Evolutionary conservation across 306 rosid genomes (phyloP), one percentile per base, ranked within the genome.

Genomic region (Fagus sylvatica): DNA sequence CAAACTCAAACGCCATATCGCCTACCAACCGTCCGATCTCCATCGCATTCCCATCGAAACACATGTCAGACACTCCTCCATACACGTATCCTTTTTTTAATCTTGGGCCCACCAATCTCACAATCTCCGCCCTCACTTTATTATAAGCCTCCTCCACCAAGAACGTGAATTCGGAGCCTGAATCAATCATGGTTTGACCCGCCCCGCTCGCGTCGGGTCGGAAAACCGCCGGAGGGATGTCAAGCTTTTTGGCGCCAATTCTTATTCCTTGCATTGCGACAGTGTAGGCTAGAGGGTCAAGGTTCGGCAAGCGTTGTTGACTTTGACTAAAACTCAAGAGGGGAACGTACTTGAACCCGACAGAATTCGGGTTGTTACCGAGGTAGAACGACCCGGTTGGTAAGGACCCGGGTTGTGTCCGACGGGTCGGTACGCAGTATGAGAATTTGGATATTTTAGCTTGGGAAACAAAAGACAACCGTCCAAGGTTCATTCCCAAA

Each of bases 141-240:
- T 79, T 33, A 6, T 95, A 95, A 1, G 97, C 98, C 78, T 79
- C 96, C 36, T 91, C 98, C 56, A 91, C 97, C 0, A 92, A 12
- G 49, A 68, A 91, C 0, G 91, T 89, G 54, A 95, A 81, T 13
- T 95, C 97, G 43, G 97, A 88, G 0, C 98, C 98, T 0, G 98
- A 95, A 65, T 95, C 98, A 0, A 95, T 51, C 85, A 95, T 91
- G 51, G 98, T 95, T 28, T 95, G 98, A 72, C 98, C 98, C 77
- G 98, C 66, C 28, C 98, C 98, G 6, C 93, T 67, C 0, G 89
- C 70, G 66, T 91, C 74, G 1, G 96, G 98, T 10, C 60, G 84
- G 67, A 95, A 92, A 41, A 80, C 84, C 0, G 97, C 4, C 0
- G 92, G 75, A 0, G 71, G 48, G 1, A 95, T 90, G 53, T 62